These are phyloP conservation scores for Aspergillus steynii DNA, from an alignment of 495 filamentous ascomycete genomes.

Conservation along the genomic window DNA sequence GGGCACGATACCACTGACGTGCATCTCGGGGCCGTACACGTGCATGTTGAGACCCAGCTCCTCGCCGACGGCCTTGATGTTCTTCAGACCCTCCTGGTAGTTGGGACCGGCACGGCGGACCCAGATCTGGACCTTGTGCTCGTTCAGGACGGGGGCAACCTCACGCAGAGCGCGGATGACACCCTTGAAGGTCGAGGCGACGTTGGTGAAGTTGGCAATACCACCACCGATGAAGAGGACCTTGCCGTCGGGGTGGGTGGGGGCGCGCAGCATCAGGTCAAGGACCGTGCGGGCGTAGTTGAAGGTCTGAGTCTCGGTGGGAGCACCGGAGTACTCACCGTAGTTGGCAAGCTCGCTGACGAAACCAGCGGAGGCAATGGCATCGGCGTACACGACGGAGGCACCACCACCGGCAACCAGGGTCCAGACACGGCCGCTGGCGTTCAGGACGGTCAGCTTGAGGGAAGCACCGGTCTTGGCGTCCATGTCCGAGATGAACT, in stretches of 20 bases:
- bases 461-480: conserved; percentile 99
- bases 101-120: conserved; percentile 98
- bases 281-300: conserved; percentile 97
- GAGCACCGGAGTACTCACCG: conserved; percentile 98
- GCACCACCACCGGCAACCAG: conserved; percentile 99
- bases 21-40: conserved; percentile 98
- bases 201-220: conserved; percentile 99
- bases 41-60: conserved; percentile 94
- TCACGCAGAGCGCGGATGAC: conserved; percentile 97
- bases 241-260: conserved; percentile 85
- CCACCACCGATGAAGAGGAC: conserved; percentile 98
- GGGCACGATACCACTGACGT: conserved; percentile 70
- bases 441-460: conserved; percentile 95
- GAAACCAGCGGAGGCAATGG: conserved; percentile 95
- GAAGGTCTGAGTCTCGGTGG: conserved; percentile 96
- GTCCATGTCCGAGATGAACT: conserved; percentile 96
- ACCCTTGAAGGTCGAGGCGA: conserved; percentile 98
- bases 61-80: conserved; percentile 94
- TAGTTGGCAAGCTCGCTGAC: conserved; percentile 98
- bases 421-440: conserved; percentile 91
- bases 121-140: conserved; percentile 99
- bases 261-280: conserved; percentile 95
- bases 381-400: conserved; percentile 98
- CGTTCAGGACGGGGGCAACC: conserved; percentile 77
- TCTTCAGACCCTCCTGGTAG: conserved; percentile 99